Evolutionary conservation across 176 grass and related monocot genomes (phyloP), one percentile per base, ranked within the genome.

Genomic region (Bothriochloa decipiens): DNA sequence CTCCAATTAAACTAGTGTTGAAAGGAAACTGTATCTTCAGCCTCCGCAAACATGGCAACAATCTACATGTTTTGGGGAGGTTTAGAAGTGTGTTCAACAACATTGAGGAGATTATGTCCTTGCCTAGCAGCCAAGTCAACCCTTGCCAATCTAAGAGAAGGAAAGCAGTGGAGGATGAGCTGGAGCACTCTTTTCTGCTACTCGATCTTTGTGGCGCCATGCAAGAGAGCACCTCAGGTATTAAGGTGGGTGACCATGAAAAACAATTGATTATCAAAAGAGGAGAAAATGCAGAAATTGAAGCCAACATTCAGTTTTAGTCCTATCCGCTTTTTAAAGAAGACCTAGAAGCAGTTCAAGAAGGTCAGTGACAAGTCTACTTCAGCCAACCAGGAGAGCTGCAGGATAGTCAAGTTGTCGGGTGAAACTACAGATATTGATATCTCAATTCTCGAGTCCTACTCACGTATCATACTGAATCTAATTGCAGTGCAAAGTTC

Each of bases 1-100:
- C 46, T 80, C 81, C 5, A 35, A 81, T 1, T 4, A 29, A 16
- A 45, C 25, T 1, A 42, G 13, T 0, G 6, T 58, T 23, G 7
- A 58, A 73, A 28, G 23, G 71, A 49, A 25, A 50, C 22, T n/a
- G 13, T 86, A 22, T 71, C 58, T 29, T 80, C 75, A 49, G 35
- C 75, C 32, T 68, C 46, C 0, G 5, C 68, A 5, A 35, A 79
- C 28, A 68, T 46, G 13, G 35, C n/a, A 46, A 83, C 40, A 22
- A 29, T 69, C 52, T n/a, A 20, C 6, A 65, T 89, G 83, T 53
- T 47, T 75, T 83, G 22, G 29, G 41, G 47, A 60, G 33, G 37
- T 40, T 86, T 74, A 62, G 15, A 27, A 65, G 86, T 88, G 42
- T 50, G 42, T 74, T 10, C 42, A 32, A 32, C 43, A 50, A 20